phyloP scores from a whole-genome alignment of 1,284 basidiomycete species.

The Farysia itapuensis region DNA sequence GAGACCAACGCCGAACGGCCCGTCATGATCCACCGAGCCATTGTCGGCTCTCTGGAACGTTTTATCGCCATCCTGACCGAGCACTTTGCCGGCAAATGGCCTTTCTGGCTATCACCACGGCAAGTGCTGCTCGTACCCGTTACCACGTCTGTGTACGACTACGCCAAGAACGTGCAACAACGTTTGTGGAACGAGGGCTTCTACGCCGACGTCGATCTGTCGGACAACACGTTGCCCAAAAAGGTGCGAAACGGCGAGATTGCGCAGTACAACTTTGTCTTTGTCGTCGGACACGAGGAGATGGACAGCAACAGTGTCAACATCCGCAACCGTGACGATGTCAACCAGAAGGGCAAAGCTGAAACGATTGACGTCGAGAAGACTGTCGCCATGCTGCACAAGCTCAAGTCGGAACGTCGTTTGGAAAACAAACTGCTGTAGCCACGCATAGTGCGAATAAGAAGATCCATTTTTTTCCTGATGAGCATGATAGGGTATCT shows the following conservation, averaged over 20 bases:
- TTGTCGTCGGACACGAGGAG: slow-evolving; percentile 95
- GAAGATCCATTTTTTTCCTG: too few relatives aligned
- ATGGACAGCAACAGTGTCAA: slow-evolving; percentile 83
- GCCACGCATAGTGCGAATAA: too few relatives aligned
- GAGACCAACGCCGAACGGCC: slow-evolving; percentile 70
- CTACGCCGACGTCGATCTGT: slow-evolving; percentile 88
- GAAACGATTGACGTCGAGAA: slow-evolving; percentile 52
- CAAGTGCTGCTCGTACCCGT: slow-evolving; percentile 95
- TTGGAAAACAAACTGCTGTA: slow-evolving; percentile 47
- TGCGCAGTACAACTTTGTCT: slow-evolving; percentile 83
- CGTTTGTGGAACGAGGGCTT: slow-evolving; percentile 73
- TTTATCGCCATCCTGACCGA: slow-evolving; percentile 98
- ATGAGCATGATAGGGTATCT: too few relatives aligned
- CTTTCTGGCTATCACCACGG: slow-evolving; percentile 95
- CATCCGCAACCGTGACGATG: slow-evolving; percentile 71
- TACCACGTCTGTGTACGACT: slow-evolving; percentile 79
- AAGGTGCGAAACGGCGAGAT: slow-evolving; percentile 69
- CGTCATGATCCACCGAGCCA: slow-evolving; percentile 98
- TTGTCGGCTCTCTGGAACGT: slow-evolving; percentile 88
- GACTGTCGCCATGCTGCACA: slow-evolving; percentile 27
- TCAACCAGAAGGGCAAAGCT: slow-evolving; percentile 52
- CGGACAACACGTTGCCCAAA: slow-evolving; percentile 89
- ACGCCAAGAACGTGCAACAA: slow-evolving; percentile 77
- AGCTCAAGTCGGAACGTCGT: slow-evolving; percentile 41
- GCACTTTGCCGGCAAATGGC: slow-evolving; percentile 98